Base-by-base conservation (phyloP, 2,329 filamentous ascomycete genomes). In the Fonsecaea pedrosoi region DNA sequence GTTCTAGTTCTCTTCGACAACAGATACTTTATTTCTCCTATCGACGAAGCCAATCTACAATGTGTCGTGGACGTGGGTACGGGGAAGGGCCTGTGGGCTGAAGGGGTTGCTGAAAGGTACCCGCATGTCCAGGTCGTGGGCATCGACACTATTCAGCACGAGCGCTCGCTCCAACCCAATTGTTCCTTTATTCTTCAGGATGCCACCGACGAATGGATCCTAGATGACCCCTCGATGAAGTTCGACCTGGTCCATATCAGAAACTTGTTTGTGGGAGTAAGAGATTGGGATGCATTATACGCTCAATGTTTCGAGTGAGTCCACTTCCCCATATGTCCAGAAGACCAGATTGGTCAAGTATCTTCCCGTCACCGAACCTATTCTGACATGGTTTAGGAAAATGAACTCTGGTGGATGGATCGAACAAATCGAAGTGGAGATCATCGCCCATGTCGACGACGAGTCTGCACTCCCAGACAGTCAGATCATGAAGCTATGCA, bases 231-330 rank as follows among this genome's bases (percentile, higher is more conserved):
- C 21, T 65, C 70, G 18, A 70, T 73, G 34, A 74, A 70, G 25
- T 82, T 82, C 66, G 80, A 82, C 65, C 75, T 82, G 61, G 76
- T 82, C 21, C 80, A 82, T 66, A 75, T 78, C n/a, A 76, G 80
- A 53, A 74, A 70, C 13, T 54, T 79, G 53, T 78, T 78, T 64
- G 78, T 75, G n/a, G 74, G 72, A 25, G 71, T 79, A 30, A 74
- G 68, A 12, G 76, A 78, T 60, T 79, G 77, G 76, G 63, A 70
- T 34, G 70, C 68, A 12, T 69, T 80, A 34, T 79, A 80, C 67
- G 69, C 74, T 56, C 73, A 78, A 58, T 75, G 73, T 54, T 75
- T 76, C 55, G 71, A 76, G 76, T 77, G 73, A 66, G 65, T 66
- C 25, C 18, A 30, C 40, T 18, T 8, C 34, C 12, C 42, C 21